Evolutionary conservation across 2,329 filamentous ascomycete genomes (phyloP).

Genomic region (Diaporthe aspalathi): DNA sequence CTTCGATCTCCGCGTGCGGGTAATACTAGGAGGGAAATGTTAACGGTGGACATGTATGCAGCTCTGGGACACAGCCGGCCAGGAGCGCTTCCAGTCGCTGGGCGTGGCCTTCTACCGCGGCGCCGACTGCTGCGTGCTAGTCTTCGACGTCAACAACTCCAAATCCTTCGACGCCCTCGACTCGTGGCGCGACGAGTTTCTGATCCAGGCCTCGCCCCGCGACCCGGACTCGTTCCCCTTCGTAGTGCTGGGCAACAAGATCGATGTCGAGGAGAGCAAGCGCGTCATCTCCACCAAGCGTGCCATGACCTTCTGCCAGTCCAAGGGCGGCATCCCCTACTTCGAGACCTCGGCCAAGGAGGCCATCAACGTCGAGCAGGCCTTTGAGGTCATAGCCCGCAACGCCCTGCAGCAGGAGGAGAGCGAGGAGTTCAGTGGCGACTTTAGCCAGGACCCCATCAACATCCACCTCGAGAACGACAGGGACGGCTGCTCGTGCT

Average conservation of each 20-base stretch:
- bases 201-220: conserved; percentile 95
- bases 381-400: conserved; percentile 88
- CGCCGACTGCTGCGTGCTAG: conserved; percentile 96
- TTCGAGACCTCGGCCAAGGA: conserved; percentile 99
- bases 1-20: too few relatives aligned
- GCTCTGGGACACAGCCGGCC: conserved; percentile 98
- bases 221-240: conserved; percentile 99
- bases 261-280: conserved; percentile 98
- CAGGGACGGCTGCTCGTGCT: conserved; percentile 93
- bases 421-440: conserved; percentile 95
- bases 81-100: conserved; percentile 96
- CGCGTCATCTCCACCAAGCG: conserved; percentile 96
- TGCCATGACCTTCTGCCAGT: conserved; percentile 97
- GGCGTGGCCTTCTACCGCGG: conserved; percentile 98
- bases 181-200: conserved; percentile 97
- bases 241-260: conserved; percentile 98
- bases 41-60: conserved; percentile 51
- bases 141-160: conserved; percentile 98
- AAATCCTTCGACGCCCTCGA: conserved; percentile 99
- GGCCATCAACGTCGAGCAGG: conserved; percentile 94
- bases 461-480: conserved; percentile 97
- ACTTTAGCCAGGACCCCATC: conserved; percentile 92
- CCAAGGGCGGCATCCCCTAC: conserved; percentile 96
- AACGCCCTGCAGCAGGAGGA: conserved; percentile 97
- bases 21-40: not conserved